These are phyloP conservation scores for Pichia cactophila DNA, from an alignment of 1,139 yeast species.

Conservation along the genomic window DNA sequence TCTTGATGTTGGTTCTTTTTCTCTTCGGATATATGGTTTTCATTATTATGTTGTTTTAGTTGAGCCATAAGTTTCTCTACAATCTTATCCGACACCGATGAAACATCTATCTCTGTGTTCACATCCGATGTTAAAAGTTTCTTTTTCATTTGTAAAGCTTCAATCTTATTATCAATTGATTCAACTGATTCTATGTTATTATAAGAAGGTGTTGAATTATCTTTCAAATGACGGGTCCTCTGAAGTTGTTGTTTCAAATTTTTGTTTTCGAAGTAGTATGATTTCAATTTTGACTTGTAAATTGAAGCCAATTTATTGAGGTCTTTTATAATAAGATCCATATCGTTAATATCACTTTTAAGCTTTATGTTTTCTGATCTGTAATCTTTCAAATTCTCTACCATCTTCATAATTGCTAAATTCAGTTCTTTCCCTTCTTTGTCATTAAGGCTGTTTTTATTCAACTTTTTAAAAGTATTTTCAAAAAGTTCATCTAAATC, in stretches of 20 bases:
- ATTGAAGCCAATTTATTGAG: conserved; percentile 9
- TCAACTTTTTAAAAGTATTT: conserved; percentile 22
- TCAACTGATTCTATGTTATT: not conserved
- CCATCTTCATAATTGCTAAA: conserved; percentile 16
- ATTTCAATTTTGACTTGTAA: conserved; percentile 16
- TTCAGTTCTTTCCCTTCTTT: conserved; percentile 11
- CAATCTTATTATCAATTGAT: conserved; percentile 15
- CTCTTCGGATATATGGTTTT: not conserved
- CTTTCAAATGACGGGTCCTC: not conserved
- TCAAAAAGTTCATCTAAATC: conserved; percentile 17
- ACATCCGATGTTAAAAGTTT: not conserved
- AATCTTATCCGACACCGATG: conserved; percentile 9
- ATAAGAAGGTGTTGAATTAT: not conserved
- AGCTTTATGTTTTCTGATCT: conserved; percentile 14
- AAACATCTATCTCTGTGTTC: not conserved
- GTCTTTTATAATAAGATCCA: conserved; percentile 11
- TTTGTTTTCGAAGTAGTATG: conserved; percentile 15
- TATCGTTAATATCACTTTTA: conserved; percentile 1
- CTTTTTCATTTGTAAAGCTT: conserved; percentile 14
- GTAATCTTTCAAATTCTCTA: conserved; percentile 16
- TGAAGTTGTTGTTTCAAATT: conserved; percentile 8
- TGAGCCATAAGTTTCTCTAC: conserved; percentile 5
- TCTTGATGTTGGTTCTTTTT: not conserved
- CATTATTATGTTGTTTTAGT: conserved; percentile 3
- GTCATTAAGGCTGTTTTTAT: conserved; percentile 11